phyloP scores from a whole-genome alignment of 306 rosid genomes.

The Vigna radiata region DNA sequence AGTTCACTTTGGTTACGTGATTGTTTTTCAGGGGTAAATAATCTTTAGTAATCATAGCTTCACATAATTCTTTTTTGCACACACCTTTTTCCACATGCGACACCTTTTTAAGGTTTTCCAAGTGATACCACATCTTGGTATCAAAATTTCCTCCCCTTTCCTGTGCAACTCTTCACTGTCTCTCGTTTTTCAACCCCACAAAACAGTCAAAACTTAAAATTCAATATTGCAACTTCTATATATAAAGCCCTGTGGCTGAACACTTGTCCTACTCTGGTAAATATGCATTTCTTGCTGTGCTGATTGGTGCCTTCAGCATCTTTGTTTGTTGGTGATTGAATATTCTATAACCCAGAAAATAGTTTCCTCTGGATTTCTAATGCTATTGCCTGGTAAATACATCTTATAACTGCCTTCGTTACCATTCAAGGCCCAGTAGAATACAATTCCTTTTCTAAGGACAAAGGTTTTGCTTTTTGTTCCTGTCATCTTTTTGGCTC shows the following conservation, averaged over 20 bases:
- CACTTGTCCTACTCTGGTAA: slow-evolving; percentile 16
- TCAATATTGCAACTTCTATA: slow-evolving; percentile 2
- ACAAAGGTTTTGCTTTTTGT: slow-evolving; percentile 7
- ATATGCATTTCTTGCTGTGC: neutral
- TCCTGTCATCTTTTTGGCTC: slow-evolving; percentile 13
- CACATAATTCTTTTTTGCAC: neutral
- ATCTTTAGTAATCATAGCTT: neutral
- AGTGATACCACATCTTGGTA: neutral
- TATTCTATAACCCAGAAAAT: slow-evolving; percentile 26
- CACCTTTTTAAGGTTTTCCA: slow-evolving; percentile 4
- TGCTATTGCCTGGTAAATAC: slow-evolving; percentile 7
- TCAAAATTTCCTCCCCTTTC: neutral
- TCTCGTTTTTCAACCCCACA: slow-evolving; percentile 19
- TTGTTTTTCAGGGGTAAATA: too few relatives aligned
- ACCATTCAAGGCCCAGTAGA: slow-evolving; percentile 3
- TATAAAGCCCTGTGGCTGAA: neutral
- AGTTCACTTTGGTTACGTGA: too few relatives aligned
- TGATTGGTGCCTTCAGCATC: slow-evolving; percentile 25
- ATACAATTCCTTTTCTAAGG: slow-evolving; percentile 10
- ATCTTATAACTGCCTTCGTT: neutral
- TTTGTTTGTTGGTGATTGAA: neutral
- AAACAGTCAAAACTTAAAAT: slow-evolving; percentile 6
- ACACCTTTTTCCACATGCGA: neutral
- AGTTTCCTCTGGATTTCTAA: slow-evolving; percentile 16
- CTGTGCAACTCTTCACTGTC: neutral